Evolutionary conservation across 306 rosid genomes (phyloP), one percentile per base, ranked within the genome.

Genomic region (Cucurbita maxima): DNA sequence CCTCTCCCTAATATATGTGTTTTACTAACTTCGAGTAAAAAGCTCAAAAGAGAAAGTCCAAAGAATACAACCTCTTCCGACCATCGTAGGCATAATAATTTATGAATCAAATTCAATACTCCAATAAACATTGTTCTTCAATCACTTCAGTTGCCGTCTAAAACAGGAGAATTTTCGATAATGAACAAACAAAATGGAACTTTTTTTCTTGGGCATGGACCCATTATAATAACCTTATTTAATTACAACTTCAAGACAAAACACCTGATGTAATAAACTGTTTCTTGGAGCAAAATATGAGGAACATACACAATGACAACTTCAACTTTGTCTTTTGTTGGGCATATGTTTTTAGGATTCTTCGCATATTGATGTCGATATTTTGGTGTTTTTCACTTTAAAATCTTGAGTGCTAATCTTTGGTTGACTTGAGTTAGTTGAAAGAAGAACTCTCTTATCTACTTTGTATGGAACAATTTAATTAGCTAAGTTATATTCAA

Each of bases 111-210:
- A 47, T 47, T 67, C 8, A 63, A 0, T 3, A 40, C 20, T 45
- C 38, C 18, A 18, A 66, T 41, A 19, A 37, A 48, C 43, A 48
- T 48, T 69, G 73, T 45, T 69, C 56, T 69, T 63, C 52, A 4
- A 69, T 48, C 73, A 69, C 44, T 69, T 69, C 38, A 44, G 54
- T 45, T 69, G 73, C 73, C 73, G 73, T 47, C 73, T 69, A 15
- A 25, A 47, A 69, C 18, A 25, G 44, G 30, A 69, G 58, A 25
- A 69, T 69, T 69, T 69, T 69, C 73, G 73, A 69, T 48, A 48
- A 69, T 22, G 73, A 48, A 69, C 73, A 69, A 69, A 48, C 57
- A 69, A 47, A 47, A 19, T 45, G 58, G 14, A 67, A 48, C 36
- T 63, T 41, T 47, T 48, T 19, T 48, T 45, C 20, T 48, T 47